Evolutionary conservation across 2,329 filamentous ascomycete genomes (phyloP).

Genomic region (Penicillium sp.): DNA sequence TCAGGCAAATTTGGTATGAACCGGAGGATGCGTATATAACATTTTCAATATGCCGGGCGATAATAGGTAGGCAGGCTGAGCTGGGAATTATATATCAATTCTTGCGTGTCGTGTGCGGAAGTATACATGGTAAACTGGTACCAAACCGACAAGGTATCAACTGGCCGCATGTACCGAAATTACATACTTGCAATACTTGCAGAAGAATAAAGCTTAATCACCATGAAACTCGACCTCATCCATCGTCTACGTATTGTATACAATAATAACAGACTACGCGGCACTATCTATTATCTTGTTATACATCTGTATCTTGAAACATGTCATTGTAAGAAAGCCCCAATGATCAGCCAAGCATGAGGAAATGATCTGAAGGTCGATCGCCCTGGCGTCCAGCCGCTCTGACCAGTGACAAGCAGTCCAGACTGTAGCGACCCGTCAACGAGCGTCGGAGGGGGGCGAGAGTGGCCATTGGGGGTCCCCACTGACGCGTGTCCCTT

Average conservation of each 20-base stretch:
- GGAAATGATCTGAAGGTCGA: conserved; percentile 28
- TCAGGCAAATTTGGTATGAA: background rate
- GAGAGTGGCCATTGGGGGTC: conserved; percentile 14
- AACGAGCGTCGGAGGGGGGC: conserved; percentile 14
- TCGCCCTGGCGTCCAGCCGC: conserved; percentile 20
- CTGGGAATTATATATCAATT: background rate
- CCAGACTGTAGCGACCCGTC: conserved; percentile 10
- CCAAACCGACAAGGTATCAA: background rate
- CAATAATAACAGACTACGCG: too few relatives aligned
- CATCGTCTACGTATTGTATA: too few relatives aligned
- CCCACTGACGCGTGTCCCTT: conserved; percentile 28
- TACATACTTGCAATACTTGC: too few relatives aligned
- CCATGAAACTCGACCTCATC: too few relatives aligned
- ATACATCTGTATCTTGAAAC: too few relatives aligned
- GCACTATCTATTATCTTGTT: too few relatives aligned
- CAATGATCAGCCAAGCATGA: conserved; percentile 1
- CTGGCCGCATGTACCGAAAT: background rate
- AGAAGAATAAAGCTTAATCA: too few relatives aligned
- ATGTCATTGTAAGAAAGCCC: background rate
- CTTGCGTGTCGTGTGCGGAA: background rate
- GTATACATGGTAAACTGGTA: background rate
- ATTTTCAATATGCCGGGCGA: too few relatives aligned
- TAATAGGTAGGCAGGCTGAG: too few relatives aligned
- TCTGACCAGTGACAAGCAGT: background rate
- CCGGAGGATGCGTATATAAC: too few relatives aligned